Percentiles rank a stretch among this genome's conserved stretches.
phyloP scores from a whole-genome alignment of 805 yeast species.

The Yamadazyma paraphyllophila region DNA sequence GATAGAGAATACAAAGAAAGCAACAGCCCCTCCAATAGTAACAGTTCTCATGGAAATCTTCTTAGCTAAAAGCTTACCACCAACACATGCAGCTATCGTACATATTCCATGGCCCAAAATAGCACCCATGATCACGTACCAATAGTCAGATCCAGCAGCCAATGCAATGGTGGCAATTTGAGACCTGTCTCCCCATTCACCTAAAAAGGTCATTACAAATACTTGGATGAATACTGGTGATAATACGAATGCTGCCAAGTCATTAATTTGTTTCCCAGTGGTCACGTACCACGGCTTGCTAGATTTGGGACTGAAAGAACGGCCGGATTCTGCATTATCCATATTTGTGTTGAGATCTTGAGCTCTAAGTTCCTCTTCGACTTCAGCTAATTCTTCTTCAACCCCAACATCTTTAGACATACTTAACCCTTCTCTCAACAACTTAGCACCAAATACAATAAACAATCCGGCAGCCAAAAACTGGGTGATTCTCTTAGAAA shows the following conservation, averaged over 20 bases:
- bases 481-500: constrained; percentile 78
- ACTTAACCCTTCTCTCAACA: constrained; percentile 74
- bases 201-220: constrained; percentile 91
- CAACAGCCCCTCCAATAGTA: constrained; percentile 85
- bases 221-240: constrained; percentile 94
- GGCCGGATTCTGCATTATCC: constrained; percentile 61
- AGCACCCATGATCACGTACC: constrained; percentile 87
- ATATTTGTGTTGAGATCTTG: constrained; percentile 51
- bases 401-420: constrained; percentile 86
- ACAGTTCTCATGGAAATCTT: constrained; percentile 89
- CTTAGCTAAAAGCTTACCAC: constrained; percentile 88
- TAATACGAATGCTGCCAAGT: constrained; percentile 60
- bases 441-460: constrained; percentile 74
- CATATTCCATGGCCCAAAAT: constrained; percentile 86
- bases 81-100: constrained; percentile 86
- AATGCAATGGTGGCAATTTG: constrained; percentile 97
- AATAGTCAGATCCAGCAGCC: constrained; percentile 95
- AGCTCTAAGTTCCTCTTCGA: constrained; percentile 85
- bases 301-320: constrained; percentile 10
- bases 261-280: constrained; percentile 41
- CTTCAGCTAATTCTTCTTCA: constrained; percentile 94
- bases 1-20: constrained; percentile 80
- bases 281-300: constrained; percentile 27
- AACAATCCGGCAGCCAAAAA: constrained; percentile 79
- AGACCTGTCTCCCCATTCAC: constrained; percentile 99